phyloP scores from a whole-genome alignment of 306 rosid genomes.

The Begonia masoniana region DNA sequence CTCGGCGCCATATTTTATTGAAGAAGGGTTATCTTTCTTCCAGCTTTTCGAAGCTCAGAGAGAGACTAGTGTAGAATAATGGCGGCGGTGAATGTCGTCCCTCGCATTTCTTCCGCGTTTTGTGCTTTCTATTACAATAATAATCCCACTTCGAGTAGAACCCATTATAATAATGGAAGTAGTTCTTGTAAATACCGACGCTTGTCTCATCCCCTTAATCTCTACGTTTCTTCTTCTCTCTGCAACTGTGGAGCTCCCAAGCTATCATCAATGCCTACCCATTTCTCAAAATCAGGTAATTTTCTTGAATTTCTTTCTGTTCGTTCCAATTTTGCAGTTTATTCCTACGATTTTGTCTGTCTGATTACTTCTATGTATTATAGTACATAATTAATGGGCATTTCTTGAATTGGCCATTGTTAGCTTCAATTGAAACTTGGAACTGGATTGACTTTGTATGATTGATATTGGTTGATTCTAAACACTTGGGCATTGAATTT shows the following conservation, averaged over 20 bases:
- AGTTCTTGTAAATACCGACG: conserved; percentile 17
- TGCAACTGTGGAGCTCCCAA: conserved; percentile 12
- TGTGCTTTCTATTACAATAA: conserved; percentile 6
- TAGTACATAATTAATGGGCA: too few relatives aligned
- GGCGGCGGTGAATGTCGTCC: conserved; percentile 42
- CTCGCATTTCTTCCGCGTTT: conserved; percentile 18
- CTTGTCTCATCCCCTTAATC: conserved; percentile 17
- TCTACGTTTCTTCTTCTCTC: conserved; percentile 19
- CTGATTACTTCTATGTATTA: background rate
- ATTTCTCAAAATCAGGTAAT: conserved; percentile 43
- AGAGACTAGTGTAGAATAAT: conserved; percentile 6
- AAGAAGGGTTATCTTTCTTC: background rate
- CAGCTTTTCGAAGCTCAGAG: background rate
- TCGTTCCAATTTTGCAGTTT: background rate
- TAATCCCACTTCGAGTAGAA: conserved; percentile 3
- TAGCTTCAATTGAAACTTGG: too few relatives aligned
- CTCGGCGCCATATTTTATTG: too few relatives aligned
- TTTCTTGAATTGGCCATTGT: background rate
- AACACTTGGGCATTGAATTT: too few relatives aligned
- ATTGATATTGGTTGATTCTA: too few relatives aligned
- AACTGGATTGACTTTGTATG: too few relatives aligned
- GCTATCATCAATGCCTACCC: conserved; percentile 22
- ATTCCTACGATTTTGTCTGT: conserved; percentile 1
- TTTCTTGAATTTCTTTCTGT: background rate
- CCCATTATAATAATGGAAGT: background rate